Percentiles rank a stretch among this genome's conserved stretches.
Evolutionary conservation across 2,329 filamentous ascomycete species (phyloP).

Genomic region (Aspergillus sp.): DNA sequence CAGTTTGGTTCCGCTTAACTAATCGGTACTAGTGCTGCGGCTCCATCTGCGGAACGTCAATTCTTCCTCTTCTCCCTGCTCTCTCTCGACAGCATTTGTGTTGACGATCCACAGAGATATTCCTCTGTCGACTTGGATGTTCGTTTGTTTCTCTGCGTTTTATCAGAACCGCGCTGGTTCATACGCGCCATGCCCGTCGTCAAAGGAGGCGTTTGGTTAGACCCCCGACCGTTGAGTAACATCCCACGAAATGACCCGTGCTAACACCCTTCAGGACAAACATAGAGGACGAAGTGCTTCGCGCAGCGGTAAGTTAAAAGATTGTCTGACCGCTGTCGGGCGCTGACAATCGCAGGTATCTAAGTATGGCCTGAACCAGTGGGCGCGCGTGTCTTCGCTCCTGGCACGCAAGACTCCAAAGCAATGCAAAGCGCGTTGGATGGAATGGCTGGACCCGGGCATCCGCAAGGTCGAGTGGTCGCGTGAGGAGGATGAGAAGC

Average conservation of each 20-base stretch:
- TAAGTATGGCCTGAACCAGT: constrained; percentile 93
- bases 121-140: background rate
- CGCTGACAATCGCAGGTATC: constrained; percentile 44
- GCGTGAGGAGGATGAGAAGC: constrained; percentile 95
- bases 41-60: constrained; percentile 5
- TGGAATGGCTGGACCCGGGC: constrained; percentile 94
- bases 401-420: constrained; percentile 96
- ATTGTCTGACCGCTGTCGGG: background rate
- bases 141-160: background rate
- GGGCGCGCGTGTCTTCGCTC: constrained; percentile 94
- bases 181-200: constrained; percentile 50
- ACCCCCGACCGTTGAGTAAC: constrained; percentile 3
- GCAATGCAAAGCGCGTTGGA: constrained; percentile 98
- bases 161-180: constrained; percentile 4
- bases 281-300: constrained; percentile 89
- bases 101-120: no score
- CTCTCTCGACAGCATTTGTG: background rate
- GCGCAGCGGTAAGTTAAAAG: constrained; percentile 55
- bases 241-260: constrained; percentile 1
- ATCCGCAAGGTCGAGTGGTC: constrained; percentile 99
- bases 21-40: constrained; percentile 6
- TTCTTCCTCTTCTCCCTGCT: background rate
- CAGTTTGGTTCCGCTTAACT: constrained; percentile 24
- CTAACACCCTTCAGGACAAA: constrained; percentile 43
- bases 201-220: constrained; percentile 55